phyloP scores from a whole-genome alignment of 140 eudicot genomes.

The Oenanthe javanica region DNA sequence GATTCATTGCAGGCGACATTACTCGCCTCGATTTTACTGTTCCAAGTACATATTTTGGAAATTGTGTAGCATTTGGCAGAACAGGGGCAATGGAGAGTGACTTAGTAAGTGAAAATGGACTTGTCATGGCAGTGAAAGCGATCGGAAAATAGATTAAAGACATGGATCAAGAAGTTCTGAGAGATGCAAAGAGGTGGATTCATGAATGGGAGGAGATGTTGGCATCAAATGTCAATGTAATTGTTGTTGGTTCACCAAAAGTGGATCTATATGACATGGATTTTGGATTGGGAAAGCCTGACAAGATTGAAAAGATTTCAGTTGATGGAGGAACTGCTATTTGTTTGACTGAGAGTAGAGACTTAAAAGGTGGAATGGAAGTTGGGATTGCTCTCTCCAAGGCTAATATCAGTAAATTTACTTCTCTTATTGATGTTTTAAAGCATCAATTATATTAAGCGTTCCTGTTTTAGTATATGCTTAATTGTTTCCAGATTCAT shows the following conservation, averaged over 20 bases:
- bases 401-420: conserved; percentile 34
- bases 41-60: conserved; percentile 40
- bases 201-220: conserved; percentile 31
- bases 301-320: conserved; percentile 45
- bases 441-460: background rate
- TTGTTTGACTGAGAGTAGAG: conserved; percentile 42
- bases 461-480: background rate
- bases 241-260: conserved; percentile 56
- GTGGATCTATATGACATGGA: conserved; percentile 42
- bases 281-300: conserved; percentile 59
- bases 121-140: conserved; percentile 37
- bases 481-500: background rate
- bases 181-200: conserved; percentile 41
- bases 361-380: conserved; percentile 42
- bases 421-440: conserved; percentile 25
- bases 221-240: conserved; percentile 27
- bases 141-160: conserved; percentile 43
- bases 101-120: conserved; percentile 34
- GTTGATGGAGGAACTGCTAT: conserved; percentile 21
- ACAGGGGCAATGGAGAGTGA: conserved; percentile 16
- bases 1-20: conserved; percentile 58
- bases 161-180: conserved; percentile 31
- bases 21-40: conserved; percentile 30
- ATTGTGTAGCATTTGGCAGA: conserved; percentile 54
- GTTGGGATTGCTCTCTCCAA: conserved; percentile 41